Percentiles rank a stretch among this genome's conserved stretches.
Evolutionary conservation across 257 asterid genomes (phyloP).

Genomic region (Scutellaria minor): DNA sequence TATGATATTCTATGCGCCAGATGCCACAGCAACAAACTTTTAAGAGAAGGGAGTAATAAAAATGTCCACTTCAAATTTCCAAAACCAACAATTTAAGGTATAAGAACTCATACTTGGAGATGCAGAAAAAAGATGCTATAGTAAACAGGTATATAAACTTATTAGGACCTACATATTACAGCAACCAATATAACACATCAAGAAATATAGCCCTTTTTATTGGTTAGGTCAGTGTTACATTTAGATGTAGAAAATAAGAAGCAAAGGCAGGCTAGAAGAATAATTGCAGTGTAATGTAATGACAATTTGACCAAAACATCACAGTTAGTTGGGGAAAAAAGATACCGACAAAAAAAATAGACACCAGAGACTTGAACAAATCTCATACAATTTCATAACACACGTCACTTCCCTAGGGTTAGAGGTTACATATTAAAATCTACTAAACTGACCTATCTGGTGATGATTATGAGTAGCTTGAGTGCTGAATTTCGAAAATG

Average conservation of each 20-base stretch:
- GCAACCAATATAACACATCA: constrained; percentile 6
- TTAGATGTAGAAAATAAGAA: constrained; percentile 9
- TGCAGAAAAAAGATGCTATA: constrained; percentile 15
- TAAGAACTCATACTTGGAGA: constrained; percentile 7
- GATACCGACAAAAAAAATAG: not conserved
- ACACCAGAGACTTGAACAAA: constrained; percentile 8
- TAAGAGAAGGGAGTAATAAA: not conserved
- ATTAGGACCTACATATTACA: constrained; percentile 6
- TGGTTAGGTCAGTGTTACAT: not conserved
- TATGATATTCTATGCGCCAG: not conserved
- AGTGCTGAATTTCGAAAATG: not conserved
- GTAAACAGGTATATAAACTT: not conserved
- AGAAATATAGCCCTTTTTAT: not conserved
- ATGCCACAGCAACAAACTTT: not conserved
- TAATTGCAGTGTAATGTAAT: not conserved
- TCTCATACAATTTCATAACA: constrained; percentile 24
- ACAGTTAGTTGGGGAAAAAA: not conserved
- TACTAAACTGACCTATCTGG: constrained; percentile 1
- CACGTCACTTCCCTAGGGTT: constrained; percentile 6
- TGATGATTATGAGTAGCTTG: constrained; percentile 7
- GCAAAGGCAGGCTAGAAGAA: not conserved
- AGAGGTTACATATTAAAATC: constrained; percentile 5
- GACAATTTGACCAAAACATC: not conserved
- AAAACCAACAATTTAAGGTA: not conserved
- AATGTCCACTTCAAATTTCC: not conserved